Conservation (phyloP, 2,329 filamentous ascomycete species). For the Ascochyta lentis region DNA sequence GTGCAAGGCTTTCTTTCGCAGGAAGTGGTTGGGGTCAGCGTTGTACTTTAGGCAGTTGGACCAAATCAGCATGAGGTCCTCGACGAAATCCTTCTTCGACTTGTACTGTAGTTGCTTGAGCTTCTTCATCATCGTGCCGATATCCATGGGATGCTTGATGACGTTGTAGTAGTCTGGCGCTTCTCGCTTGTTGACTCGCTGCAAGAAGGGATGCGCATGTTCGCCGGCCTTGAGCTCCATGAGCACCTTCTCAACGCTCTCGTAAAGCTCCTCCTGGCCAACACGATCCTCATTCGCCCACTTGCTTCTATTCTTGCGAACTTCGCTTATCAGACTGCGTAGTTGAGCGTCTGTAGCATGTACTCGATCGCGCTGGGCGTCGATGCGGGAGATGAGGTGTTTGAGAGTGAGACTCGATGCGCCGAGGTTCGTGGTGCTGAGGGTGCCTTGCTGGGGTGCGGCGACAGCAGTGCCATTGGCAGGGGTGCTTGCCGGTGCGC, state of each 20-base stretch:
- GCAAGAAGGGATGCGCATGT: constrained; percentile 94
- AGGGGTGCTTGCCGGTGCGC: constrained; percentile 54
- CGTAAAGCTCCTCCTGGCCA: constrained; percentile 96
- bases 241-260: constrained; percentile 94
- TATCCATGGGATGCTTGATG: constrained; percentile 97
- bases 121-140: constrained; percentile 98
- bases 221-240: constrained; percentile 97
- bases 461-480: constrained; percentile 58
- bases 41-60: constrained; percentile 97
- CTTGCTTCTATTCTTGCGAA: constrained; percentile 96
- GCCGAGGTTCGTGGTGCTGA: constrained; percentile 93
- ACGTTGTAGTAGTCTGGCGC: constrained; percentile 93
- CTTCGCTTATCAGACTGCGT: constrained; percentile 92
- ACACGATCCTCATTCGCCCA: constrained; percentile 99
- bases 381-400: constrained; percentile 94
- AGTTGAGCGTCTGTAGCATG: constrained; percentile 92
- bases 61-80: constrained; percentile 95
- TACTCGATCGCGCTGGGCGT: constrained; percentile 88
- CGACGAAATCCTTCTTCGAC: constrained; percentile 88
- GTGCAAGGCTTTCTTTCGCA: constrained; percentile 90
- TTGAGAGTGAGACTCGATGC: constrained; percentile 96
- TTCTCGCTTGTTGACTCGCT: constrained; percentile 94
- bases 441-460: constrained; percentile 77
- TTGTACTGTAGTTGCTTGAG: constrained; percentile 70
- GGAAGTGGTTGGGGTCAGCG: constrained; percentile 82